phyloP scores from a whole-genome alignment of 495 filamentous ascomycete species.

The Penicillium herquei region DNA sequence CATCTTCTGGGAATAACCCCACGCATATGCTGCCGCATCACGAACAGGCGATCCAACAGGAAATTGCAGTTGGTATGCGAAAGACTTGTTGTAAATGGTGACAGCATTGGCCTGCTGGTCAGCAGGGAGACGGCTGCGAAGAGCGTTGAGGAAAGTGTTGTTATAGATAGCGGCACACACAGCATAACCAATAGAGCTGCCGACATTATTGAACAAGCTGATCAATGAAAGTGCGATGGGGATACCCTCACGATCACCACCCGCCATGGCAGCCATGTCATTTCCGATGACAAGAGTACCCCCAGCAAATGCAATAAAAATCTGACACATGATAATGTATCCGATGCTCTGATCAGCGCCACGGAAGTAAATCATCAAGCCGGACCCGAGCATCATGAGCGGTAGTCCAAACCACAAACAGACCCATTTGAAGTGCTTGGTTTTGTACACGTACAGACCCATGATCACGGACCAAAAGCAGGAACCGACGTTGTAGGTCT shows the following conservation, averaged over 20 bases:
- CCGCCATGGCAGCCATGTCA: conserved; percentile 67
- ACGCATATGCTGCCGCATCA: conserved; percentile 16
- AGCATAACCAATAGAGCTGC: conserved; percentile 63
- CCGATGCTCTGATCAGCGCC: conserved; percentile 57
- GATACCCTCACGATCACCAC: conserved; percentile 53
- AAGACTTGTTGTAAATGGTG: conserved; percentile 4
- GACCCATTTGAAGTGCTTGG: conserved; percentile 55
- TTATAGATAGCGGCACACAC: conserved; percentile 65
- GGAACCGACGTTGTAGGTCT: conserved; percentile 70
- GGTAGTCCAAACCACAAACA: conserved; percentile 63
- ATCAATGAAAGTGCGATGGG: conserved; percentile 64
- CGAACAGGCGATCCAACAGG: conserved; percentile 7
- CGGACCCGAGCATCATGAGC: conserved; percentile 59
- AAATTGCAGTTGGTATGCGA: conserved; percentile 7
- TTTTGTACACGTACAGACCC: conserved; percentile 53
- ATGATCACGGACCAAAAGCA: conserved; percentile 59
- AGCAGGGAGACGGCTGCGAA: conserved; percentile 41
- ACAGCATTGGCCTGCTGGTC: conserved; percentile 16
- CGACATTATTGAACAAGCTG: conserved; percentile 59
- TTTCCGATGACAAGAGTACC: conserved; percentile 42
- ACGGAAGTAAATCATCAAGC: conserved; percentile 69
- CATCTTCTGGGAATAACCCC: conserved; percentile 15
- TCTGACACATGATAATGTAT: conserved; percentile 74
- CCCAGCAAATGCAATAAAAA: conserved; percentile 66
- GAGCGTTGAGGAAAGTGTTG: conserved; percentile 51